Evolutionary conservation across 2,329 filamentous ascomycete genomes (phyloP), one percentile per base, ranked within the genome.

Genomic region (Capronia epimyces): DNA sequence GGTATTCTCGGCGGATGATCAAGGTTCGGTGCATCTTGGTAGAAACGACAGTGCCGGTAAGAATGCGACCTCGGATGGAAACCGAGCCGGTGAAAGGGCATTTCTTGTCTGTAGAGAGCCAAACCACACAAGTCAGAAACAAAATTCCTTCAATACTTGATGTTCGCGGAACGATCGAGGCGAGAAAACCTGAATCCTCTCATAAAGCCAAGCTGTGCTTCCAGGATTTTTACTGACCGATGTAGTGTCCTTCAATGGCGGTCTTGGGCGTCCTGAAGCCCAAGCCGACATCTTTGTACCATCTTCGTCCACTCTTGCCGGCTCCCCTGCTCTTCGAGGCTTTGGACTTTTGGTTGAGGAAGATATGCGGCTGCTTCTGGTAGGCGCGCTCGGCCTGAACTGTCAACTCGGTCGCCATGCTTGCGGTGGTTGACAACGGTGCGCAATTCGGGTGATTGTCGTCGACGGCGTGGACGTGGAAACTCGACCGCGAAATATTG

Each of bases 11-110:
- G 76, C 93, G 93, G 83, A 98, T 94, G 79, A 98, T 86, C 74
- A 97, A 80, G 69, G 93, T 98, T 79, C 93, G 88, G 87, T 98
- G 93, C 93, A 98, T 98, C 88, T 98, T 98, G 79, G 93, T 98
- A 69, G 91, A 97, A 72, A 97, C 87, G 71, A 98, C 93, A 73
- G 89, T 96, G 71, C 93, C 93, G 74, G 91, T 97, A 66, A 98
- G 82, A 83, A 98, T 98, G 91, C 93, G 91, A 77, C 93, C 93
- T 81, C 93, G 93, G 82, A 98, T 98, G 64, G 93, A 97, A 75
- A 98, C 90, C 75, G 91, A 82, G 75, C 94, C 94, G 67, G 89
- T 95, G 86, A 98, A 98, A 66, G 93, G 93, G 87, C 93, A 98
- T 84, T 98, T 98, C 89, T 98, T 98, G 86, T 98, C 93, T 95